These are phyloP conservation scores for Mycocentrospora acerina DNA, from an alignment of 2,329 filamentous ascomycete species.

Conservation along the genomic window DNA sequence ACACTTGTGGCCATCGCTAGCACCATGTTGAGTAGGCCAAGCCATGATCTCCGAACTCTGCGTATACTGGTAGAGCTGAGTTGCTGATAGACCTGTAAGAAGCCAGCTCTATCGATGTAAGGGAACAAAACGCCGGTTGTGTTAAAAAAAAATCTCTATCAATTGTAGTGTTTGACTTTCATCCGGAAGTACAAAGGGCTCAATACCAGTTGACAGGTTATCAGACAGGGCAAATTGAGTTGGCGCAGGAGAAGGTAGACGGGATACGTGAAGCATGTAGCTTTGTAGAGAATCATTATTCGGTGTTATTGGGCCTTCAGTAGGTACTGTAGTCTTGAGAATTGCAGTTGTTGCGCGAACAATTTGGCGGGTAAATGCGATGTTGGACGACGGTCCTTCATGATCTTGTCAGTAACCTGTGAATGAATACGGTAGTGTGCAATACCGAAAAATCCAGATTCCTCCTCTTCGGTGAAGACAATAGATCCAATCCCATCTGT, in stretches of 20 bases:
- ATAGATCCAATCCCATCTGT: constrained; percentile 41
- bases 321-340: constrained; percentile 2
- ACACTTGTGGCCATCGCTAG: constrained; percentile 51
- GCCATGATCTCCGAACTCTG: constrained; percentile 51
- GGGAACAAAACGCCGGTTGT: constrained; percentile 44
- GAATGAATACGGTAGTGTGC: too few relatives aligned
- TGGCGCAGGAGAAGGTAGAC: constrained; percentile 17
- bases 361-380: constrained; percentile 44
- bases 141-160: constrained; percentile 41
- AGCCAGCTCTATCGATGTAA: constrained; percentile 43
- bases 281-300: constrained; percentile 12
- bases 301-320: constrained; percentile 4
- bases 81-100: constrained; percentile 39
- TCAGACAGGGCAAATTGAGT: constrained; percentile 1
- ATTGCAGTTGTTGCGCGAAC: constrained; percentile 28
- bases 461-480: constrained; percentile 41
- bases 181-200: constrained; percentile 37
- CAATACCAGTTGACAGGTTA: constrained; percentile 11
- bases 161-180: constrained; percentile 31
- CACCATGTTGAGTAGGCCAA: constrained; percentile 54
- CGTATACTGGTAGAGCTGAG: constrained; percentile 33
- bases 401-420: too few relatives aligned
- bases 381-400: constrained; percentile 46
- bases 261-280: constrained; percentile 19
- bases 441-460: constrained; percentile 42